phyloP scores from a whole-genome alignment of 2,329 filamentous ascomycete species.

The Aspergillus arachidicola region DNA sequence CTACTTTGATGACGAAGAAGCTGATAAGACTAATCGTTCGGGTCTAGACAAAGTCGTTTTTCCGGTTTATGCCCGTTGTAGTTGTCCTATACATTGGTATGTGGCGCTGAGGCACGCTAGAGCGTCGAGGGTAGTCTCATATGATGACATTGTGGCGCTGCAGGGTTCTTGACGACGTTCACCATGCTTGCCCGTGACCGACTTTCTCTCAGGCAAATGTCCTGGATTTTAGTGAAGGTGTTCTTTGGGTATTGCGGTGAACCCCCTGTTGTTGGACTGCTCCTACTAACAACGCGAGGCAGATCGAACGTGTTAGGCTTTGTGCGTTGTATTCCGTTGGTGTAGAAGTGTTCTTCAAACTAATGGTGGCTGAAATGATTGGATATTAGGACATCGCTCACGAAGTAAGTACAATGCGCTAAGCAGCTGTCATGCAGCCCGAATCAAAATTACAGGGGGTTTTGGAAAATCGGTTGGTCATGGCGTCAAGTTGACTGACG shows the following conservation, averaged over 20 bases:
- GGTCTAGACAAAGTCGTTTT: constrained; percentile 74
- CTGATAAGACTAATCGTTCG: constrained; percentile 30
- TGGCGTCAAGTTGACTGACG: constrained; percentile 39
- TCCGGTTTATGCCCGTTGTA: constrained; percentile 79
- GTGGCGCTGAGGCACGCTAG: constrained; percentile 15
- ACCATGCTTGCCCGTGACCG: constrained; percentile 61
- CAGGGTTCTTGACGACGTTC: constrained; percentile 81
- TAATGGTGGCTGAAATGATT: constrained; percentile 46
- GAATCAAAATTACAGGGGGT: constrained; percentile 27
- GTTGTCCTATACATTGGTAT: constrained; percentile 76
- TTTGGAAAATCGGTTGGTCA: constrained; percentile 41
- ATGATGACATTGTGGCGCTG: constrained; percentile 8
- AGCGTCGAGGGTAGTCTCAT: constrained; percentile 7
- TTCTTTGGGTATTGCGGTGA: constrained; percentile 58
- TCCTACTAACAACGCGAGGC: constrained; percentile 29
- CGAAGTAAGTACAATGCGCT: constrained; percentile 36
- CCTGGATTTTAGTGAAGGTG: constrained; percentile 63
- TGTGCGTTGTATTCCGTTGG: constrained; percentile 46
- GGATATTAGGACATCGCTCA: constrained; percentile 41
- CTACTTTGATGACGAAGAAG: constrained; percentile 4
- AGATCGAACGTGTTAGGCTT: constrained; percentile 61
- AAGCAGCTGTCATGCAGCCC: constrained; percentile 36
- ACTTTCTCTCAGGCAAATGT: constrained; percentile 59
- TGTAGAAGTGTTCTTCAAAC: constrained; percentile 22
- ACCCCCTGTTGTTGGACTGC: constrained; percentile 18